Percentiles rank a stretch among this genome's conserved stretches.
Evolutionary conservation across 352 stramenopile genomes (phyloP).

Genomic region (Pythium phragmitis): DNA sequence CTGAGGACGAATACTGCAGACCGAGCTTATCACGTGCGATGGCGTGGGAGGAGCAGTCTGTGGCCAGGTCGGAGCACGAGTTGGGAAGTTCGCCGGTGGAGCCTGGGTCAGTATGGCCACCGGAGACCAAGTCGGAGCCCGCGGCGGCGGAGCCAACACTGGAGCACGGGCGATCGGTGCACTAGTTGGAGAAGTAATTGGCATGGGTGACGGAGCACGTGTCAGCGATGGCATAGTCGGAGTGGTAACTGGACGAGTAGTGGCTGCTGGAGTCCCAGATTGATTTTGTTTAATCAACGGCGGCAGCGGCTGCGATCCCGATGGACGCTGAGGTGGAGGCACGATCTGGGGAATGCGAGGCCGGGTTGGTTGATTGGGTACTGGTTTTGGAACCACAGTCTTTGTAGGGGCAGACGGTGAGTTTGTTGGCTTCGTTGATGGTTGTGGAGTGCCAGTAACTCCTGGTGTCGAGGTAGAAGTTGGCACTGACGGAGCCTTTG

Average conservation of each 20-base stretch:
- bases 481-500: not conserved
- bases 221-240: not conserved
- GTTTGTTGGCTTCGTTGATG: not conserved
- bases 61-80: not conserved
- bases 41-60: not conserved
- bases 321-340: not conserved
- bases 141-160: not conserved
- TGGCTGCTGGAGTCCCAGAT: not conserved
- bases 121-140: not conserved
- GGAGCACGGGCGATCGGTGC: not conserved
- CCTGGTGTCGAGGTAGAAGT: not conserved
- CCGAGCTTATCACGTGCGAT: not conserved
- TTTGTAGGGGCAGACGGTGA: not conserved
- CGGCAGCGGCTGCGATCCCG: slow-evolving; percentile 2
- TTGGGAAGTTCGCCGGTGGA: not conserved
- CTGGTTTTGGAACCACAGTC: not conserved
- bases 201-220: not conserved
- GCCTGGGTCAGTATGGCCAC: not conserved
- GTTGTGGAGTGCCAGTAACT: not conserved
- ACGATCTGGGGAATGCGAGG: not conserved
- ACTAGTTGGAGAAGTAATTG: not conserved
- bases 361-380: not conserved
- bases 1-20: not conserved
- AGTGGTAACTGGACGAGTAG: too few species aligned
- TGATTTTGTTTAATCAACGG: not conserved